A percentile compares a stretch with the other conserved stretches of the same genome.
These are phyloP conservation scores for Agrostemma githago DNA, from an alignment of 148 eudicot genomes.

Conservation along the genomic window DNA sequence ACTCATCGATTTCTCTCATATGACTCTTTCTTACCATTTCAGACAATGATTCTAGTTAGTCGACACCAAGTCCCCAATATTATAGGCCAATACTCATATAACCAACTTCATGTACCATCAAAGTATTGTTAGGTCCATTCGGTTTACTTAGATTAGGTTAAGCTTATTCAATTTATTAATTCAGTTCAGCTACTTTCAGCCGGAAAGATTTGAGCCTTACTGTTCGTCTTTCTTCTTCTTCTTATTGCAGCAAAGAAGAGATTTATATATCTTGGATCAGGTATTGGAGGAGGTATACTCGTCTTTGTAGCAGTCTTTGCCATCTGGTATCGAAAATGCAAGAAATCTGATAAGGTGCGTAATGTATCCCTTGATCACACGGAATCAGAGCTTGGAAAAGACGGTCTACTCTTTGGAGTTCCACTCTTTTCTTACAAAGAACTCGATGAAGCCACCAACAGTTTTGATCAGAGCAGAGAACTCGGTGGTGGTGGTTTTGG, in stretches of 20 bases:
- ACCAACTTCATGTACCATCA: not conserved
- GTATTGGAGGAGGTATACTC: slow-evolving; percentile 24
- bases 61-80: too few relatives aligned
- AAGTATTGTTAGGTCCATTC: too few relatives aligned
- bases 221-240: not conserved
- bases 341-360: not conserved
- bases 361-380: slow-evolving; percentile 18
- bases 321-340: slow-evolving; percentile 22
- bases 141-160: too few relatives aligned
- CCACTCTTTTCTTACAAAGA: slow-evolving; percentile 43
- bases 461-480: slow-evolving; percentile 39
- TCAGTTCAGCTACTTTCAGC: too few relatives aligned
- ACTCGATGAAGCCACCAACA: slow-evolving; percentile 45
- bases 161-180: too few relatives aligned
- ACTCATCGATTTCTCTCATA: not conserved
- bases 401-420: slow-evolving; percentile 28
- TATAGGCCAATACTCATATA: too few relatives aligned
- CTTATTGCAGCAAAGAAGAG: not conserved
- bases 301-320: slow-evolving; percentile 22
- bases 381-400: slow-evolving; percentile 26
- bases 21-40: not conserved
- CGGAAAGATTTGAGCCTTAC: not conserved
- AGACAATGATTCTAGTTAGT: not conserved
- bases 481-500: slow-evolving; percentile 65
- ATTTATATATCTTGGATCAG: slow-evolving; percentile 3